Evolutionary conservation across 106 monocot species (phyloP), one percentile per base, ranked within the genome.

Genomic region (Dendrobium chrysotoxum): DNA sequence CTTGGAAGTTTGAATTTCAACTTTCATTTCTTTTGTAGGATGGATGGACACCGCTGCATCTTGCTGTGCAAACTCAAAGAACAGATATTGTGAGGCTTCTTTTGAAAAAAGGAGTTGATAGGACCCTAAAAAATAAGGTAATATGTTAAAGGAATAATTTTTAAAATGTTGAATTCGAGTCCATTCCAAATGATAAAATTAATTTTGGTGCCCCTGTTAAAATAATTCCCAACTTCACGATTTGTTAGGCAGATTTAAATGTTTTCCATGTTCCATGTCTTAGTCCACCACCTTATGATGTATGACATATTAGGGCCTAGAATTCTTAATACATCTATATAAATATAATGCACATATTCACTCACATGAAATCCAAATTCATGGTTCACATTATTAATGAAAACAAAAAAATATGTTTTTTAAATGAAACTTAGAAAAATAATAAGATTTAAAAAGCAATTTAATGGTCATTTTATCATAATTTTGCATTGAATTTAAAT

Each of bases 41-140:
- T 87, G 98, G 98, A 68, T 99, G 98, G 98, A 99, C 98, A 5
- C 95, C 98, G 31, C 81, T 99, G 88, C 98, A 99, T 90, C 95
- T 99, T 76, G 98, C 98, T 39, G 93, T 99, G 20, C 98, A 99
- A 82, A 79, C 91, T 72, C 85, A 87, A 75, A 87, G 98, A 88
- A 88, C 91, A 31, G 98, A 99, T 83, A 91, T 93, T 38, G 87
- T 91, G 25, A 95, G 87, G 41, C 90, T 99, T 83, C 84, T 99
- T 67, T 80, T 99, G 80, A 92, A 93, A 79, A 99, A 99, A 85
- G 95, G 98, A 74, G 98, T 93, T 71, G 92, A 99, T 53, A 86
- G 44, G 35, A 86, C 86, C 25, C 72, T 91, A 28, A 95, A 86
- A 88, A 99, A 89, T 82, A 66, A 82, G 78, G 98, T 95, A 86